phyloP scores from a whole-genome alignment of 257 asterid species.

The Plantago elongata region DNA sequence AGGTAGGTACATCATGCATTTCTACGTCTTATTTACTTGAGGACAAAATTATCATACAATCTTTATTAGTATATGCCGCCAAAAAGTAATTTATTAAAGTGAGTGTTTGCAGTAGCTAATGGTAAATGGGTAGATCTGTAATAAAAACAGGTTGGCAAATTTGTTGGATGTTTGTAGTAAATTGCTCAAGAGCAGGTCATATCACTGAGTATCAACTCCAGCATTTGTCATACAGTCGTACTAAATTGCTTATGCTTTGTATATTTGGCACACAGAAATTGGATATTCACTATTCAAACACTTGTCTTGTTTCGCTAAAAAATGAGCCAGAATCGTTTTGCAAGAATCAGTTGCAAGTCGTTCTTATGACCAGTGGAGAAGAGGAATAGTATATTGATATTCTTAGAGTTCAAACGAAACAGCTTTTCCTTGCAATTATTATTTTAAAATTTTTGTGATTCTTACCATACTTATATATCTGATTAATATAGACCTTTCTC shows the following conservation, averaged over 20 bases:
- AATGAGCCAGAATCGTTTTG: not conserved
- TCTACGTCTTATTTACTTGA: too few species aligned
- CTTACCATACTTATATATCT: constrained; percentile 1
- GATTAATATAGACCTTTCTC: not conserved
- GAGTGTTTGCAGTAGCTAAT: not conserved
- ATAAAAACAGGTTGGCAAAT: not conserved
- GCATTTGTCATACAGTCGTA: not conserved
- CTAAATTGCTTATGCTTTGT: not conserved
- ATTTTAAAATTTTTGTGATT: not conserved
- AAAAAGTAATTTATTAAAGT: not conserved
- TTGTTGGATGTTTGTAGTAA: not conserved
- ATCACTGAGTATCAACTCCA: too few species aligned
- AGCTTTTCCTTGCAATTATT: not conserved
- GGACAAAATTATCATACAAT: not conserved
- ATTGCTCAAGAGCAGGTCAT: not conserved
- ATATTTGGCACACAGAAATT: not conserved
- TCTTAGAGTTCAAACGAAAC: too few species aligned
- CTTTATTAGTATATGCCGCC: constrained; percentile 12
- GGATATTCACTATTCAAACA: not conserved
- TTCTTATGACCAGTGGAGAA: too few species aligned
- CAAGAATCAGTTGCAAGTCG: too few species aligned
- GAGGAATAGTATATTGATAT: too few species aligned
- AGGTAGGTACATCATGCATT: constrained; percentile 6
- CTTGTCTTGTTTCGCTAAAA: not conserved
- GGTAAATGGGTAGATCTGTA: not conserved